Evolutionary conservation across 2,329 filamentous ascomycete species (phyloP).

Genomic region (Scedosporium aurantiacum): DNA sequence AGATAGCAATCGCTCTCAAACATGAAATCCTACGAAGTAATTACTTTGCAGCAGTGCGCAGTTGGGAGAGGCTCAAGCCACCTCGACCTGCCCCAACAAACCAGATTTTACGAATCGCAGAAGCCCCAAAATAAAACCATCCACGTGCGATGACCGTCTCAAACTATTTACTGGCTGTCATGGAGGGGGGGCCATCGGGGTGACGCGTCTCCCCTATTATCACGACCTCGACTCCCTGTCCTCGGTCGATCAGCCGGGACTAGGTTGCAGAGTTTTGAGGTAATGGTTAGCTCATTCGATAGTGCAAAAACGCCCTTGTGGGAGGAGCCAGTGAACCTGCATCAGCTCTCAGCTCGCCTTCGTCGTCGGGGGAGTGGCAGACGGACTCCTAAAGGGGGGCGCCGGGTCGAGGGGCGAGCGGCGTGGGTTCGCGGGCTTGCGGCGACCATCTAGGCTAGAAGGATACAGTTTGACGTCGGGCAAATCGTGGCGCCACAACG

Average conservation of each 20-base stretch:
- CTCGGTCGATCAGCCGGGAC: too few species aligned
- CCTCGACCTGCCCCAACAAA: too few species aligned
- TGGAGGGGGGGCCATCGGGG: too few species aligned
- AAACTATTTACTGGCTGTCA: too few species aligned
- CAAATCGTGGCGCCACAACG: background rate
- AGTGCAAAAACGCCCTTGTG: background rate
- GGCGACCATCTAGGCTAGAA: background rate
- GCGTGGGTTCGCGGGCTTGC: background rate
- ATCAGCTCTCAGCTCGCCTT: background rate
- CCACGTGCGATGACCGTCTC: too few species aligned
- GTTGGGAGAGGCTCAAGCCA: too few species aligned
- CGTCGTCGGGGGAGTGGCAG: background rate
- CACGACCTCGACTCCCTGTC: background rate
- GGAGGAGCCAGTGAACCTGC: background rate
- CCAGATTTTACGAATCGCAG: too few species aligned
- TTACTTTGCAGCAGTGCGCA: too few species aligned
- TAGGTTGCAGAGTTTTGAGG: background rate
- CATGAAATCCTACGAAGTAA: too few species aligned
- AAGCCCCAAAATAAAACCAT: too few species aligned
- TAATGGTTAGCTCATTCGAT: background rate
- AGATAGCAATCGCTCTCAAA: too few species aligned
- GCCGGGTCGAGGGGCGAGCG: too few species aligned
- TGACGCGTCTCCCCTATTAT: background rate
- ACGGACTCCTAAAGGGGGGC: background rate
- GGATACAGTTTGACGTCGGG: background rate